phyloP scores from a whole-genome alignment of 2,329 filamentous ascomycete species.

The Dothidotthia symphoricarpi region DNA sequence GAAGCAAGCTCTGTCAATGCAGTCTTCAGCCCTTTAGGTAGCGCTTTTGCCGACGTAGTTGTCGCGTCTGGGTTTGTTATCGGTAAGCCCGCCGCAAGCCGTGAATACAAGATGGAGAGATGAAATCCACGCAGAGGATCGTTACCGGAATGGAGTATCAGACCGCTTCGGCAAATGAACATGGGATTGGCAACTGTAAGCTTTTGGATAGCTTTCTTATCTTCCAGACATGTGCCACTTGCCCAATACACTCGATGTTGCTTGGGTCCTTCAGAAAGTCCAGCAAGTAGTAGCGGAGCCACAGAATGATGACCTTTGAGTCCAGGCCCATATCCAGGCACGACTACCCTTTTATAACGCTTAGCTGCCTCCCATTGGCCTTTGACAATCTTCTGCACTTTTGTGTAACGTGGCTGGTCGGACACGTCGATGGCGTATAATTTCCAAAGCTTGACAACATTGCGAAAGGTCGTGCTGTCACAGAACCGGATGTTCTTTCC shows the following conservation, averaged over 20 bases:
- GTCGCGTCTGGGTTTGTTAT: no score
- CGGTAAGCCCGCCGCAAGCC: no score
- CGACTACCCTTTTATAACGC: neutral
- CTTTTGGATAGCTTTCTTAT: constrained; percentile 9
- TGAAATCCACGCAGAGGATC: no score
- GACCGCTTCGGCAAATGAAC: constrained; percentile 38
- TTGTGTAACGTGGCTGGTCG: neutral
- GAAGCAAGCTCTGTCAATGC: no score
- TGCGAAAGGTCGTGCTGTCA: no score
- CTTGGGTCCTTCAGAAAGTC: constrained; percentile 7
- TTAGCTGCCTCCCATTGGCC: constrained; percentile 1
- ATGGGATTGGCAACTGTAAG: constrained; percentile 41
- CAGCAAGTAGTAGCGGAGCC: constrained; percentile 23
- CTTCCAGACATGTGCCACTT: constrained; percentile 20
- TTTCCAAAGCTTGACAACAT: constrained; percentile 46
- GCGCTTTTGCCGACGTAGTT: no score
- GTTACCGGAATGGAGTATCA: no score
- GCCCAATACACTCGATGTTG: constrained; percentile 29
- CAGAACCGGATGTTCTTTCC: constrained; percentile 51
- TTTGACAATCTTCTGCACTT: constrained; percentile 1
- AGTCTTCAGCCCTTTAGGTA: no score
- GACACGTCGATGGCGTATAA: constrained; percentile 25
- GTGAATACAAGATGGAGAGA: no score
- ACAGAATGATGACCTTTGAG: constrained; percentile 16
- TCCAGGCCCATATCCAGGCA: neutral